phyloP scores from a whole-genome alignment of 768 basidiomycete species.

The Mycena filopes region DNA sequence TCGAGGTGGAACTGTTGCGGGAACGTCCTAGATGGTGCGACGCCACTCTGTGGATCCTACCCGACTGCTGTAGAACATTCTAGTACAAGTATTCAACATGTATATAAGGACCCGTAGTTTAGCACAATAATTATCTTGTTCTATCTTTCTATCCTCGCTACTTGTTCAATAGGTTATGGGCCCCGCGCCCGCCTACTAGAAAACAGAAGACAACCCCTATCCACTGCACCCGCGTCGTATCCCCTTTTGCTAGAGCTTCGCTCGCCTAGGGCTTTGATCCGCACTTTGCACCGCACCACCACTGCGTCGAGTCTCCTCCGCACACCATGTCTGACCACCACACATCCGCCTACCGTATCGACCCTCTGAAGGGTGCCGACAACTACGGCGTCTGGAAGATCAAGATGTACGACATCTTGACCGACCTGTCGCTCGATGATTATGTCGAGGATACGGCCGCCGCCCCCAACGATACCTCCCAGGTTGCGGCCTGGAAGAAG shows the following conservation, averaged over 20 bases:
- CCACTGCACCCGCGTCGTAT: too few species aligned
- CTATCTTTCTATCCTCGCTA: neutral
- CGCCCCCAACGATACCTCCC: neutral
- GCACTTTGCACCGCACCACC: too few species aligned
- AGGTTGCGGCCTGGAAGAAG: constrained; percentile 36
- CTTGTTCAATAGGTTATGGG: neutral
- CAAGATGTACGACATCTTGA: constrained; percentile 29
- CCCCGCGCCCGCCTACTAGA: too few species aligned
- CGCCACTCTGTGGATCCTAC: neutral
- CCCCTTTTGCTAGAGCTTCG: too few species aligned
- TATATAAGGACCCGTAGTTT: neutral
- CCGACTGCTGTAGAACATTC: neutral
- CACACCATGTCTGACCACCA: too few species aligned
- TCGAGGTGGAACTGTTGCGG: neutral
- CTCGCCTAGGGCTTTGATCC: too few species aligned
- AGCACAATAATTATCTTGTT: neutral
- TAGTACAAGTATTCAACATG: neutral
- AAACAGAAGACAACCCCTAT: too few species aligned
- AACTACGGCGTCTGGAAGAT: constrained; percentile 28
- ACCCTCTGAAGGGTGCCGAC: constrained; percentile 21
- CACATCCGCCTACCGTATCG: too few species aligned
- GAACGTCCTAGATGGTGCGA: neutral
- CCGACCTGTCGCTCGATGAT: constrained; percentile 9
- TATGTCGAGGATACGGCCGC: constrained; percentile 1
- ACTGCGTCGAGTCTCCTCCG: too few species aligned